Conservation (phyloP, 139 green algal species). For the Haematococcus lacustris region DNA sequence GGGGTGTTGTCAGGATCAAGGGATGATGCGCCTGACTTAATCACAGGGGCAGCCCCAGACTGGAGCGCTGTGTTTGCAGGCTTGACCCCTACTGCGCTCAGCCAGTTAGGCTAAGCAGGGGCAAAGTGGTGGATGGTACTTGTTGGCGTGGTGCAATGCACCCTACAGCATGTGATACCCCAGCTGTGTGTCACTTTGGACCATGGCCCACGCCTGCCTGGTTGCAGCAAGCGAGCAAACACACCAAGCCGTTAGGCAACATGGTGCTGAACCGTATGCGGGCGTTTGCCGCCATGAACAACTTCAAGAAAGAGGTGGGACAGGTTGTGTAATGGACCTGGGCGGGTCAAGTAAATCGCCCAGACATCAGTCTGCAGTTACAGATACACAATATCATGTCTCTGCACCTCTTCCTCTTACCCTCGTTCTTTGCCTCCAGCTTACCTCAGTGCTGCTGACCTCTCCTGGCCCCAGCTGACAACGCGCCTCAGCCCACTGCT, state of each 20-base stretch:
- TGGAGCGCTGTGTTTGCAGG: too few species aligned
- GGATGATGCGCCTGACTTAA: not conserved
- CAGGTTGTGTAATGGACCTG: not conserved
- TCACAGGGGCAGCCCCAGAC: too few species aligned
- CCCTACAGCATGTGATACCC: not conserved
- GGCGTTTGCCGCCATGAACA: conserved; percentile 4
- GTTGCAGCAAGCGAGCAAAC: conserved; percentile 1
- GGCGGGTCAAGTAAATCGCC: not conserved
- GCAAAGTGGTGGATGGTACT: too few species aligned
- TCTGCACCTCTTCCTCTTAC: not conserved
- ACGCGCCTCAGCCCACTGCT: too few species aligned
- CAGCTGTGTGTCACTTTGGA: not conserved
- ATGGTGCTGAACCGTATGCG: conserved; percentile 3
- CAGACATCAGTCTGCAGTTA: not conserved
- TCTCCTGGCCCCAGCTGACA: too few species aligned
- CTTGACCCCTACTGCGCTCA: too few species aligned
- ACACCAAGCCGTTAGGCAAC: conserved; percentile 2
- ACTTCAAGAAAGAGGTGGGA: conserved; percentile 12
- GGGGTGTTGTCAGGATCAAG: not conserved
- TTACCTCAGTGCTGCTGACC: too few species aligned
- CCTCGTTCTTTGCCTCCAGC: too few species aligned
- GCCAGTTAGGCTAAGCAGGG: too few species aligned
- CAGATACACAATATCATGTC: not conserved
- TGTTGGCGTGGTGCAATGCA: not conserved
- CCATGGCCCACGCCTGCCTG: not conserved